These are phyloP conservation scores for Phytophthora fragariaefolia DNA, from an alignment of 352 stramenopile genomes.

Conservation along the genomic window DNA sequence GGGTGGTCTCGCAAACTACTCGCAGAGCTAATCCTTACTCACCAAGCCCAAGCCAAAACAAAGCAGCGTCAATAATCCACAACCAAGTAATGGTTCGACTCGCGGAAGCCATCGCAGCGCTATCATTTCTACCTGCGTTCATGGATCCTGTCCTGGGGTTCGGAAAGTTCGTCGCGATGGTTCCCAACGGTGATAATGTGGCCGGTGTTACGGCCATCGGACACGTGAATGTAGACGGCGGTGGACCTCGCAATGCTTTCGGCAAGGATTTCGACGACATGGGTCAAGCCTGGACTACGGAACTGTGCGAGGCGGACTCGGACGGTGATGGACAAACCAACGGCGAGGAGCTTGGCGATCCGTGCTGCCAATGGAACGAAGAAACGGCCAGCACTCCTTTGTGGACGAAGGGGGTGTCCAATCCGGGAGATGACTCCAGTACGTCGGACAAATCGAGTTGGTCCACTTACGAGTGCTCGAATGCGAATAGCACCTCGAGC, in stretches of 20 bases:
- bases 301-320: conserved; percentile 33
- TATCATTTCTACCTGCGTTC: too few relatives aligned
- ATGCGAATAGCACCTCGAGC: conserved; percentile 3
- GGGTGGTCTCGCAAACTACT: too few relatives aligned
- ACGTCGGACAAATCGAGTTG: conserved; percentile 23
- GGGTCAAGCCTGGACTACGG: conserved; percentile 31
- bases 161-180: too few relatives aligned
- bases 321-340: conserved; percentile 42
- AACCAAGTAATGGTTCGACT: conserved; percentile 15
- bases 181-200: conserved; percentile 45
- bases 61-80: not conserved
- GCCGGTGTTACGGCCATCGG: conserved; percentile 32
- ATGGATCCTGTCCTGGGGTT: too few relatives aligned
- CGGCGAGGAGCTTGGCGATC: conserved; percentile 36
- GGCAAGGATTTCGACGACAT: conserved; percentile 29
- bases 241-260: conserved; percentile 30
- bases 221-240: conserved; percentile 21
- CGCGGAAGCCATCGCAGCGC: not conserved
- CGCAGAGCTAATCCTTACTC: conserved; percentile 2
- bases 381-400: conserved; percentile 5
- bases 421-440: conserved; percentile 29
- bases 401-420: conserved; percentile 33
- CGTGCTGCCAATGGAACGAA: conserved; percentile 22
- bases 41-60: conserved; percentile 1
- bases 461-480: conserved; percentile 23